Evolutionary conservation across 177 flowering plant genomes (phyloP).

Genomic region (Vitis hybrid): DNA sequence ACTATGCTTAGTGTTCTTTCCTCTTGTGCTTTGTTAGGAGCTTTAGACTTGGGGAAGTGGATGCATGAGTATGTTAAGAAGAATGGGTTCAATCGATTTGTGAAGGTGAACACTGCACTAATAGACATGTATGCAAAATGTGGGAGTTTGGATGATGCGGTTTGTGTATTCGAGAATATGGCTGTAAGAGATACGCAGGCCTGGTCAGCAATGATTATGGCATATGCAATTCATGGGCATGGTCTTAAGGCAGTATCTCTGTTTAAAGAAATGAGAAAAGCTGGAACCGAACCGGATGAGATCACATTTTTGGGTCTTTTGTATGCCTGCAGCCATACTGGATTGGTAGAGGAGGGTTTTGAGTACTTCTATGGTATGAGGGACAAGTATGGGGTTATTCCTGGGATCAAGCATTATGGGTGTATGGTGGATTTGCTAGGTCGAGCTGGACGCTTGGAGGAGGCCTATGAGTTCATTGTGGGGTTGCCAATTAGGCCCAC

Average conservation of each 20-base stretch:
- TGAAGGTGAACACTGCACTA: conserved; percentile 58
- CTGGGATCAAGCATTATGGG: conserved; percentile 72
- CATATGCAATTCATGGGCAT: conserved; percentile 69
- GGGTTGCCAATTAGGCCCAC: conserved; percentile 57
- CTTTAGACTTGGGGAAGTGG: conserved; percentile 68
- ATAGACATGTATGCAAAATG: conserved; percentile 53
- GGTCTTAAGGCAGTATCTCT: conserved; percentile 50
- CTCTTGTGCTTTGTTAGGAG: conserved; percentile 61
- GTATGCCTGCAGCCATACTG: conserved; percentile 72
- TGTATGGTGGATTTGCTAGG: conserved; percentile 73
- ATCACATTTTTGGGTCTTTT: conserved; percentile 70
- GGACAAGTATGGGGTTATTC: conserved; percentile 42
- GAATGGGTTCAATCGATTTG: conserved; percentile 40
- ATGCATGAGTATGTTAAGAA: conserved; percentile 59
- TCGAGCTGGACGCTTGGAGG: conserved; percentile 57
- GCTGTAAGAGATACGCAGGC: conserved; percentile 54
- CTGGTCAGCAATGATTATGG: conserved; percentile 76
- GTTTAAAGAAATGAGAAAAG: conserved; percentile 54
- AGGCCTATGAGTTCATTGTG: conserved; percentile 59
- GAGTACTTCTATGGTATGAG: conserved; percentile 52
- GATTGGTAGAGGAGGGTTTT: conserved; percentile 62
- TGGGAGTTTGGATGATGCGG: conserved; percentile 66
- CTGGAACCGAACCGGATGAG: conserved; percentile 48
- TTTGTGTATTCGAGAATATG: conserved; percentile 52
- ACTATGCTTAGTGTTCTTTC: conserved; percentile 63